phyloP scores from a whole-genome alignment of 1,139 yeast genomes.

The Spencermartinsiella ligniputridi region DNA sequence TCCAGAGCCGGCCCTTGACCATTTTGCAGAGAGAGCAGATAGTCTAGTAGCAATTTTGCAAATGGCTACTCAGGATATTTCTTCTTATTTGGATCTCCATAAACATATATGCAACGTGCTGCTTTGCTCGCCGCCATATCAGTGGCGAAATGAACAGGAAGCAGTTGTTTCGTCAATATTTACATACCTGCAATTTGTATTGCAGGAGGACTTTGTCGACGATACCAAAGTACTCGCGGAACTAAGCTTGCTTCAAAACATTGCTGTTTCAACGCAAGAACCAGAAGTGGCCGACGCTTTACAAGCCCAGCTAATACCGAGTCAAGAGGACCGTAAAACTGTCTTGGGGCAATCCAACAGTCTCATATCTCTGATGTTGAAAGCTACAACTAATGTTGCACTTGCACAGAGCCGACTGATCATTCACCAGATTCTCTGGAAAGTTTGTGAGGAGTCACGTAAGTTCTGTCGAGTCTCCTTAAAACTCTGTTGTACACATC shows the following conservation, averaged over 20 bases:
- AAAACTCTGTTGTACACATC: not conserved
- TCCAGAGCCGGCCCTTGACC: slow-evolving; percentile 10
- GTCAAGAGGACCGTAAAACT: not conserved
- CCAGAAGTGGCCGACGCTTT: not conserved
- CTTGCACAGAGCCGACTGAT: not conserved
- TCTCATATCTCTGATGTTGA: not conserved
- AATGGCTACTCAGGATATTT: slow-evolving; percentile 8
- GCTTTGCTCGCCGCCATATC: slow-evolving; percentile 14
- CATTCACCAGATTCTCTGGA: slow-evolving; percentile 20
- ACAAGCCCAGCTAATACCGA: not conserved
- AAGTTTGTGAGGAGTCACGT: slow-evolving; percentile 16
- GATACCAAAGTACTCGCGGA: not conserved
- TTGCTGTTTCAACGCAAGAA: not conserved
- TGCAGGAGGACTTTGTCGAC: not conserved
- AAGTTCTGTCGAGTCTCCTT: not conserved
- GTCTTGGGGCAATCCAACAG: not conserved
- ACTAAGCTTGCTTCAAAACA: not conserved
- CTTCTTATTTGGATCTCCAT: slow-evolving; percentile 11
- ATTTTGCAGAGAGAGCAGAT: slow-evolving; percentile 11
- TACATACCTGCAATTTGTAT: not conserved
- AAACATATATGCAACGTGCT: slow-evolving; percentile 19
- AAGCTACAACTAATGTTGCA: not conserved
- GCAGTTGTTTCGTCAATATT: not conserved
- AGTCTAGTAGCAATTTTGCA: slow-evolving; percentile 13
- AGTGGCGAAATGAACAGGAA: not conserved